Evolutionary conservation across 2,329 filamentous ascomycete genomes (phyloP).

Genomic region (Westerdykella aurantiaca): DNA sequence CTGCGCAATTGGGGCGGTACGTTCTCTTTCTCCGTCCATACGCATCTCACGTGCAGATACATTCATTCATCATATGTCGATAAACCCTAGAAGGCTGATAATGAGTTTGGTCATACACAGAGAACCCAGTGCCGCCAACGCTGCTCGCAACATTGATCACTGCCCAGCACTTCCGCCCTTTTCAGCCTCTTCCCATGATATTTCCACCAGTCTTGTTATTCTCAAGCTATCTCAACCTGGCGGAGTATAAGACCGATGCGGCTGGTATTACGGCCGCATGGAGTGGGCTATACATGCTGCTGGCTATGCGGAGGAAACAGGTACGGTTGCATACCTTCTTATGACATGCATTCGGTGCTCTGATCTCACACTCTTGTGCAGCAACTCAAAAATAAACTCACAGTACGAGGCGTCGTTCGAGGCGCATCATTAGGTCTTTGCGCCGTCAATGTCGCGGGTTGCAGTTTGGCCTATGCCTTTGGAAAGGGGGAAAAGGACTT

Average conservation of each 20-base stretch:
- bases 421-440: slow-evolving; percentile 49
- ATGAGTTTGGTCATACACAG: slow-evolving; percentile 34
- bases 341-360: not conserved
- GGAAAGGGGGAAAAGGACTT: slow-evolving; percentile 39
- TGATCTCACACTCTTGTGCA: slow-evolving; percentile 9
- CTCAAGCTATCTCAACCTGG: slow-evolving; percentile 60
- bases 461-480: slow-evolving; percentile 50
- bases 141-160: slow-evolving; percentile 61
- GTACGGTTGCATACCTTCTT: slow-evolving; percentile 15
- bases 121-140: slow-evolving; percentile 59
- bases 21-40: slow-evolving; percentile 7
- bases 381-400: slow-evolving; percentile 44
- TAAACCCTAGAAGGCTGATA: too few relatives aligned
- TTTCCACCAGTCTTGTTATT: slow-evolving; percentile 63
- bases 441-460: slow-evolving; percentile 46
- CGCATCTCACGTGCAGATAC: not conserved
- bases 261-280: slow-evolving; percentile 60
- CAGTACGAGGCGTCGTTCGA: slow-evolving; percentile 47
- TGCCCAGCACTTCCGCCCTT: slow-evolving; percentile 61
- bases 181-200: slow-evolving; percentile 60
- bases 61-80: too few relatives aligned
- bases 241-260: slow-evolving; percentile 56
- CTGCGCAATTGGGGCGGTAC: slow-evolving; percentile 50
- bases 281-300: slow-evolving; percentile 59
- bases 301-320: slow-evolving; percentile 55